These are phyloP conservation scores for Microdochium trichocladiopsis DNA, from an alignment of 2,329 filamentous ascomycete species.

Conservation along the genomic window DNA sequence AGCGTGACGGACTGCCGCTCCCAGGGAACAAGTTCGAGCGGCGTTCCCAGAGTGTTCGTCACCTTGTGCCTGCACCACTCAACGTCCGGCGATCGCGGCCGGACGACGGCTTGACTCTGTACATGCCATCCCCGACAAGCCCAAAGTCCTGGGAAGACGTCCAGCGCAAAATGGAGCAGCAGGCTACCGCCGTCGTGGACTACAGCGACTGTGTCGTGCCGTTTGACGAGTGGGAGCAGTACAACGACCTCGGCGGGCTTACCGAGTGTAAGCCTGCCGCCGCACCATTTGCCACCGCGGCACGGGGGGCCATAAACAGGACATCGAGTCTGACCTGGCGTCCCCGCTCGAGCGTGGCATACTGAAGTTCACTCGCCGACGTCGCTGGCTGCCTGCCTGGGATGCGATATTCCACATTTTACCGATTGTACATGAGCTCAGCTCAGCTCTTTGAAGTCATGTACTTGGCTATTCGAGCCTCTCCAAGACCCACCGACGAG, in stretches of 20 bases:
- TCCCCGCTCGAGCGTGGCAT: background rate
- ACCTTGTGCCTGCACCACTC: slow-evolving; percentile 5
- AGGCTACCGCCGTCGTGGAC: slow-evolving; percentile 8
- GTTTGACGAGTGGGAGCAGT: slow-evolving; percentile 15
- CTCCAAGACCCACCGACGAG: no score
- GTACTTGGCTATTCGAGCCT: no score
- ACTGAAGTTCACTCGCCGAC: background rate
- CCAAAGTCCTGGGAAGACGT: background rate
- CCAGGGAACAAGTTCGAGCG: background rate
- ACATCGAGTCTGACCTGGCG: background rate
- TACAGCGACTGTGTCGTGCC: slow-evolving; percentile 14
- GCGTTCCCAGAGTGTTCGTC: background rate
- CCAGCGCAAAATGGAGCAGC: background rate
- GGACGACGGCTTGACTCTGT: background rate
- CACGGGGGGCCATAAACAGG: background rate
- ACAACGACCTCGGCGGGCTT: slow-evolving; percentile 11
- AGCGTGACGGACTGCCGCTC: background rate
- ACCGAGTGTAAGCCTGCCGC: slow-evolving; percentile 4
- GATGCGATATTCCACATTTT: no score
- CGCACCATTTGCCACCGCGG: background rate
- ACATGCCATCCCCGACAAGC: background rate
- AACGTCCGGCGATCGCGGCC: slow-evolving; percentile 7
- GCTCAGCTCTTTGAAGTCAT: no score
- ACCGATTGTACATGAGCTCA: no score
- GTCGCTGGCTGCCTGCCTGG: no score